phyloP scores from a whole-genome alignment of 805 yeast genomes.

The Kockiozyma suomiensis region DNA sequence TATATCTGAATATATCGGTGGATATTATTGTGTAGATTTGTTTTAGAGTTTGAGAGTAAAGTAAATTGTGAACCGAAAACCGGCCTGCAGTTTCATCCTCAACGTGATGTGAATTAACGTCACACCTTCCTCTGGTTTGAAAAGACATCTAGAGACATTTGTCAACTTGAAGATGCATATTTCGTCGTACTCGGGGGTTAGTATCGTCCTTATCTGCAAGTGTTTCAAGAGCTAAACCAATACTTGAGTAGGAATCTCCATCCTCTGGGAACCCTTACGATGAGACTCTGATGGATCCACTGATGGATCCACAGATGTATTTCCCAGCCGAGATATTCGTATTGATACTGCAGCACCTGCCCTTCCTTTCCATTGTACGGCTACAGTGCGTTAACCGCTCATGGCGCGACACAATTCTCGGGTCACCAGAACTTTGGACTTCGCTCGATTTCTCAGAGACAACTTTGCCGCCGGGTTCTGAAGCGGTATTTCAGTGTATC shows the following conservation, averaged over 20 bases:
- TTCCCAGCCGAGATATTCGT: slow-evolving; percentile 18
- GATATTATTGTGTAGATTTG: background rate
- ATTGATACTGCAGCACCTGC: slow-evolving; percentile 7
- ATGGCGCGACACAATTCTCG: slow-evolving; percentile 15
- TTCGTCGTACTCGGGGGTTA: background rate
- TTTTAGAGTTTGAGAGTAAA: too few species aligned
- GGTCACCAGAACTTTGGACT: slow-evolving; percentile 13
- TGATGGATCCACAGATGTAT: background rate
- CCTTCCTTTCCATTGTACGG: slow-evolving; percentile 11
- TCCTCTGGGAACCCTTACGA: too few species aligned
- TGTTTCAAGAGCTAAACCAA: too few species aligned
- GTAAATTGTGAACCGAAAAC: too few species aligned
- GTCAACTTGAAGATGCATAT: background rate
- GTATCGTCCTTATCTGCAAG: background rate
- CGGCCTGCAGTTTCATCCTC: too few species aligned
- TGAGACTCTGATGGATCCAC: too few species aligned
- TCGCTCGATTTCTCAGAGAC: slow-evolving; percentile 9
- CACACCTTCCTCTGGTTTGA: too few species aligned
- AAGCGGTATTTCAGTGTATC: slow-evolving; percentile 1
- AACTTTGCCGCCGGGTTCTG: background rate
- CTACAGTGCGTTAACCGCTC: slow-evolving; percentile 4
- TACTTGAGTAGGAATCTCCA: too few species aligned
- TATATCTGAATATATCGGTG: too few species aligned
- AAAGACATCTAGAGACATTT: too few species aligned
- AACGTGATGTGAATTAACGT: too few species aligned